Evolutionary conservation across 306 rosid species (phyloP), one percentile per base, ranked within the genome.

Genomic region (Hippophae tibetana): DNA sequence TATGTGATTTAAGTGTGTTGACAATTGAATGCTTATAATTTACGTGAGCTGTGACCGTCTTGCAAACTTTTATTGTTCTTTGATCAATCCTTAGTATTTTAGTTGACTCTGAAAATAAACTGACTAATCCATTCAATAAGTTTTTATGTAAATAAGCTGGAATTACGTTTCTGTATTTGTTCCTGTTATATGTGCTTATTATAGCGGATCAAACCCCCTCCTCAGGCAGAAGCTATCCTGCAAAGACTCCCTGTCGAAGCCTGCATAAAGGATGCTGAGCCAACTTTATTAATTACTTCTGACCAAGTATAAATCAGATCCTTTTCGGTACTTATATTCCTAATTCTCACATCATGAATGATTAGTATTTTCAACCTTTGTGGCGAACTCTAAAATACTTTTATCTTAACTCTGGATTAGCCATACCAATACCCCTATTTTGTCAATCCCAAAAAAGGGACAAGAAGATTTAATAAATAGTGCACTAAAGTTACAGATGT

Each of bases 141-240:
- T 31, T 31, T 27, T 31, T 2, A 31, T 31, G 38, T 31, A 31
- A 2, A 31, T 31, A 2, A 31, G 38, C 38, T 31, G 38, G 38
- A 31, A 56, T 57, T 64, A 64, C 67, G 55, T 71, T 68, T 70
- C 72, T 60, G 62, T 52, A 7, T 7, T 65, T 54, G 72, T 42
- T 70, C 74, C 62, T 61, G 71, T 48, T 64, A 66, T 38, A 13
- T 62, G 6, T 62, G 53, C 71, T 68, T 61, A 71, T 54, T 58
- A 67, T 77, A 73, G 76, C 74, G 76, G 82, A 67, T 71, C 73
- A 73, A 64, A 81, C 74, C 77, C 65, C 76, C 71, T 84, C 77
- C 78, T 66, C 87, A 87, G 96, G 98, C 96, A 62, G 90, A 85
- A 74, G 93, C 90, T 78, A 92, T 88, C 78, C 55, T 68, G 74